A percentile compares a stretch with the other conserved stretches of the same genome.
Conservation (phyloP, 2,329 filamentous ascomycete genomes). For the Trichophyton rubrum region DNA sequence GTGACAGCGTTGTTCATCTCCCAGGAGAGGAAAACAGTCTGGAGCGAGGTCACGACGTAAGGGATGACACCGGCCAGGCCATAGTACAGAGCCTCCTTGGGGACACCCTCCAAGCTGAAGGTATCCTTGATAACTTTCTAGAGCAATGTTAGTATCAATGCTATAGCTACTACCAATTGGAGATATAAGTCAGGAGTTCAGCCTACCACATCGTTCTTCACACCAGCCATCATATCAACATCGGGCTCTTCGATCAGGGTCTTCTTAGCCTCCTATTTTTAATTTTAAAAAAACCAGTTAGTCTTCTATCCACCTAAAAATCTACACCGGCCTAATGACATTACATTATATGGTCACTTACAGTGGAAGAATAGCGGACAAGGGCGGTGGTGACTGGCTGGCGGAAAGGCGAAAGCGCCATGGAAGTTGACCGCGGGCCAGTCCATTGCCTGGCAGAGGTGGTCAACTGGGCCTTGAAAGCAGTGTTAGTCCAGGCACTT, state of each 20-base stretch:
- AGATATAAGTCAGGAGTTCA: not conserved
- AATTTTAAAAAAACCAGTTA: not conserved
- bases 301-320: not conserved
- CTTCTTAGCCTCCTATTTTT: not conserved
- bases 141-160: not conserved
- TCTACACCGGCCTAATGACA: not conserved
- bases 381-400: conserved; percentile 38
- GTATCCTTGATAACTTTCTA: conserved; percentile 57
- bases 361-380: conserved; percentile 36
- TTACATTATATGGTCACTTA: conserved; percentile 4
- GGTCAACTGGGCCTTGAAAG: conserved; percentile 35
- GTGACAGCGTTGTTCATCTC: conserved; percentile 59
- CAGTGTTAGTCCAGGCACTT: conserved; percentile 28
- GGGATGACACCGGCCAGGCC: conserved; percentile 70
- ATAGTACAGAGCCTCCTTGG: conserved; percentile 53
- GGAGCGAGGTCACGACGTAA: conserved; percentile 70
- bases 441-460: conserved; percentile 29
- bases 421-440: conserved; percentile 25
- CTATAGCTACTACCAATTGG: not conserved
- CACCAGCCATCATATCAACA: conserved; percentile 40
- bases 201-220: conserved; percentile 48
- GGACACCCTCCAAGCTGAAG: conserved; percentile 52
- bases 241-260: conserved; percentile 24
- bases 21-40: conserved; percentile 71
- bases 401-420: conserved; percentile 31